Conservation (phyloP, 2,329 filamentous ascomycete species). For the Pseudogymnoascus sp. region DNA sequence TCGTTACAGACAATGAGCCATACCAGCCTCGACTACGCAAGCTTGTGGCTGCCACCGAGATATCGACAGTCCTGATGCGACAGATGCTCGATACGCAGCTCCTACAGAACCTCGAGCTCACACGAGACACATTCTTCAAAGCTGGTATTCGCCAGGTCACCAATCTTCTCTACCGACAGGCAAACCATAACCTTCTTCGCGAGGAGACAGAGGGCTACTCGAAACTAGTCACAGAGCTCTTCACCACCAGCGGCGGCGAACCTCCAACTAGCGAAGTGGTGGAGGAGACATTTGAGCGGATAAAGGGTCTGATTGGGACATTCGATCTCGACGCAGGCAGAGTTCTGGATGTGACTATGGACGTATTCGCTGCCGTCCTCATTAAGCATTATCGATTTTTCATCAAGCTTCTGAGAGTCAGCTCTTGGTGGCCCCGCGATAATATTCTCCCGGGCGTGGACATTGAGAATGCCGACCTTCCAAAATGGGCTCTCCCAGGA, state of each 20-base stretch:
- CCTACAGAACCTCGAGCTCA: constrained; percentile 69
- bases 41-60: constrained; percentile 65
- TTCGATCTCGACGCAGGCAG: constrained; percentile 96
- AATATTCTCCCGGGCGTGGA: constrained; percentile 40
- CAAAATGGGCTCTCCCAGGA: constrained; percentile 74
- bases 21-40: constrained; percentile 50
- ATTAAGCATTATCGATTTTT: constrained; percentile 94
- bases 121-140: constrained; percentile 76
- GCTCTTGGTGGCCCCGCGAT: constrained; percentile 91
- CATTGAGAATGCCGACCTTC: constrained; percentile 57
- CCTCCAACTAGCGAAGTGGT: constrained; percentile 70
- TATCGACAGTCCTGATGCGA: constrained; percentile 68
- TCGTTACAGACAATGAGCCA: constrained; percentile 60
- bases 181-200: constrained; percentile 90
- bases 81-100: constrained; percentile 74
- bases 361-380: constrained; percentile 88
- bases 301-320: constrained; percentile 91
- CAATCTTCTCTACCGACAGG: constrained; percentile 87
- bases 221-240: constrained; percentile 91
- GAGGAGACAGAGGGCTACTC: constrained; percentile 97
- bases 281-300: constrained; percentile 78
- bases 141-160: constrained; percentile 86
- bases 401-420: constrained; percentile 81
- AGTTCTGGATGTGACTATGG: constrained; percentile 87
- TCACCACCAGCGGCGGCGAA: constrained; percentile 74